phyloP scores from a whole-genome alignment of 306 rosid genomes.

The Lotus japonicus region DNA sequence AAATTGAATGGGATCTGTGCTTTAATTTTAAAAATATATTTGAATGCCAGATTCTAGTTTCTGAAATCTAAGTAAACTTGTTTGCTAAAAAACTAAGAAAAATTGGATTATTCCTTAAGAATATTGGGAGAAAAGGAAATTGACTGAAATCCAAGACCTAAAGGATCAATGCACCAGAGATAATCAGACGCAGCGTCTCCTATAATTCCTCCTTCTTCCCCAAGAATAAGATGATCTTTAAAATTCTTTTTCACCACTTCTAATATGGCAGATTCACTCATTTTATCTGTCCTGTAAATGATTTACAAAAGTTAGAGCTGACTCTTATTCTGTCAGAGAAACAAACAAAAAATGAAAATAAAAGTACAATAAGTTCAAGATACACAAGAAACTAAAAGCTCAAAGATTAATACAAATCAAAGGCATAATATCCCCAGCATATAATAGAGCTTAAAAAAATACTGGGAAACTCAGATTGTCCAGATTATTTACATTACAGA shows the following conservation, averaged over 20 bases:
- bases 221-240: slow-evolving; percentile 79
- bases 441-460: neutral
- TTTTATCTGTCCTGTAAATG: slow-evolving; percentile 83
- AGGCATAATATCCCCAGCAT: slow-evolving; percentile 3
- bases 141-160: slow-evolving; percentile 51
- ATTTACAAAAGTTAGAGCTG: slow-evolving; percentile 13
- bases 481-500: neutral
- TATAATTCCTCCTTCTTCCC: slow-evolving; percentile 95
- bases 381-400: neutral
- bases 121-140: neutral
- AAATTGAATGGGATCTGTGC: neutral
- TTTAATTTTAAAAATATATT: neutral
- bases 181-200: slow-evolving; percentile 88
- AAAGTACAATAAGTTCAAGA: neutral
- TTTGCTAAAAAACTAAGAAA: neutral
- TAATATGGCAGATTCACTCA: slow-evolving; percentile 84
- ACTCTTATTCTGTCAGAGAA: neutral
- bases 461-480: neutral
- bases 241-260: slow-evolving; percentile 68
- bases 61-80: neutral
- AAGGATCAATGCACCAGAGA: slow-evolving; percentile 98
- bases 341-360: neutral
- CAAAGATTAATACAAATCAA: neutral
- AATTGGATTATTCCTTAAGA: neutral
- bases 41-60: neutral